Base-by-base conservation (phyloP, 495 filamentous ascomycete genomes). In the Amniculicola lignicola region DNA sequence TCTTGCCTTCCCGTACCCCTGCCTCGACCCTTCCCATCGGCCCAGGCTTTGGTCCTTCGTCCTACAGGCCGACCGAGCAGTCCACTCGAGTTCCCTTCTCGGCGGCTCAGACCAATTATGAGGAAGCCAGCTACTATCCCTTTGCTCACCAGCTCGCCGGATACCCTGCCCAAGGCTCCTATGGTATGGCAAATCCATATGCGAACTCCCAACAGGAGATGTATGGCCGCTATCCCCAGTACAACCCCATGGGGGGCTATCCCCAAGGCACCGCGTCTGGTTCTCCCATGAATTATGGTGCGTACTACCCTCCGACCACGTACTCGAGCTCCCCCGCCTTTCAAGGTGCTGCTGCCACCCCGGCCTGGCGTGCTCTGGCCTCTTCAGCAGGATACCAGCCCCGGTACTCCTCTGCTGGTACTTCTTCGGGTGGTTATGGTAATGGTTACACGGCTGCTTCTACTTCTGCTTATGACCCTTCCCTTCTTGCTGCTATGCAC, bases 1-100 rank as follows among this genome's bases (percentile, higher is more conserved):
- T 84, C 23, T 73, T 74, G 18, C 70, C 77, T 6, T 72, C 65
- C 23, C 66, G 70, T 18, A 10, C 44, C 19, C 43, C 36, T 18
- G 43, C 24, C 38, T 36, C 24, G 9, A 18, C 21, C 19, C 22
- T 36, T 7, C 24, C 49, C 12, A 27, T 47, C 2, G 51, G 51
- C 1, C 51, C 53, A 33, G 31, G 43, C 25, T 51, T 57, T 23
- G 39, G 45, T 39, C 16, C 7, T 9, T 40, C 37, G 16, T 9
- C 46, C 9, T 39, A 21, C 39, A 41, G 52, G 12, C 21, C 10
- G 35, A 47, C 36, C 19, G 52, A 55, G 52, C 42, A 55, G 31
- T 55, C 46, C 24, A 43, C 41, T 55, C 39, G n/a, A n/a, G n/a
- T n/a, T n/a, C n/a, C n/a, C n/a, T n/a, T n/a, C n/a, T n/a, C n/a